These are phyloP conservation scores for Podospora pseudopauciseta DNA, from an alignment of 495 filamentous ascomycete species.

Conservation along the genomic window DNA sequence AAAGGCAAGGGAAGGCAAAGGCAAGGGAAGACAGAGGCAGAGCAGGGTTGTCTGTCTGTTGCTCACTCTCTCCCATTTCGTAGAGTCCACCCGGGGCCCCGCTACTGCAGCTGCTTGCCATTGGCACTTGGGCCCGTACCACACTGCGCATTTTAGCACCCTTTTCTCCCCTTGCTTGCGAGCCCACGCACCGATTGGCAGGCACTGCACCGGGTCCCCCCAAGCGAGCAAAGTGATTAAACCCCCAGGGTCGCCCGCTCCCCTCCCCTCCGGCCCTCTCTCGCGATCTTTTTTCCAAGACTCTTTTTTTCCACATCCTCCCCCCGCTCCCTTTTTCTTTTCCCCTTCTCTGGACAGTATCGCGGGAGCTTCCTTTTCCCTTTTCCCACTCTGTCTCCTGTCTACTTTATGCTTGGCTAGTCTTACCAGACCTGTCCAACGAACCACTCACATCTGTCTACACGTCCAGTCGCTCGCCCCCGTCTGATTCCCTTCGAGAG, in stretches of 20 bases:
- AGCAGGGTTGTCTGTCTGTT: too few species aligned
- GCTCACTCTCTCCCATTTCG: constrained; percentile 12
- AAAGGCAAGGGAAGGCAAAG: too few species aligned
- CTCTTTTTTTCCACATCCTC: constrained; percentile 24
- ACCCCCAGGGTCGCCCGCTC: constrained; percentile 34
- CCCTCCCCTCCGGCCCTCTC: constrained; percentile 27
- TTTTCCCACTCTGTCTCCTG: background rate
- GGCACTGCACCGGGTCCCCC: constrained; percentile 20
- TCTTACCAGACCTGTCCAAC: background rate
- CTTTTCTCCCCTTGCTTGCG: constrained; percentile 19
- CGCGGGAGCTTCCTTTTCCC: constrained; percentile 27
- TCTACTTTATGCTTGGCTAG: background rate
- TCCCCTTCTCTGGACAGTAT: constrained; percentile 29
- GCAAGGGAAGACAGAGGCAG: too few species aligned
- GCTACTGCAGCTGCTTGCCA: constrained; percentile 26
- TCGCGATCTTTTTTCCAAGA: constrained; percentile 36
- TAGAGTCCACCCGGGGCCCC: constrained; percentile 19
- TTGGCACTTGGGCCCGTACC: constrained; percentile 25
- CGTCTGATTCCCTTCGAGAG: constrained; percentile 11
- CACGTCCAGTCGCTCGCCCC: constrained; percentile 8
- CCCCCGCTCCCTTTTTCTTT: constrained; percentile 27
- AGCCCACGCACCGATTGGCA: constrained; percentile 14
- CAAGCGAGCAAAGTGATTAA: constrained; percentile 35
- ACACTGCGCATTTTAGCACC: constrained; percentile 22
- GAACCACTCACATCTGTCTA: background rate